Evolutionary conservation across 1,284 basidiomycete genomes (phyloP).

Genomic region (Lentinula novae-zelandiae): DNA sequence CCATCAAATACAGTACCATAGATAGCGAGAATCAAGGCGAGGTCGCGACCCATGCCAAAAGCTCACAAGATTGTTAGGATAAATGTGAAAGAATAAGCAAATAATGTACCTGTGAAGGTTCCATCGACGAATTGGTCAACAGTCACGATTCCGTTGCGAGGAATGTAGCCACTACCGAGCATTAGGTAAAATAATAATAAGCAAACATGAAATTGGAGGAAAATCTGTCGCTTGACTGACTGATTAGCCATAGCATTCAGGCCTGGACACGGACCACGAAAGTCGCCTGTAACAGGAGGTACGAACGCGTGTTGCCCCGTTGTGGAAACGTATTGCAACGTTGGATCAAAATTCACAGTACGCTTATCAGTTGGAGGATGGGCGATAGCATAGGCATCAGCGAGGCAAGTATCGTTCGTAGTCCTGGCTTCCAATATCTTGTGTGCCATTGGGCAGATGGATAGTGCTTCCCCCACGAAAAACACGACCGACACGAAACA

Average conservation of each 20-base stretch:
- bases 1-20: background rate
- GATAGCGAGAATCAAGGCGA: background rate
- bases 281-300: background rate
- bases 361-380: background rate
- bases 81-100: too few relatives aligned
- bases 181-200: too few relatives aligned
- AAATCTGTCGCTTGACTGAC: background rate
- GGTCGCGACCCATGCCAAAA: background rate
- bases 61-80: background rate
- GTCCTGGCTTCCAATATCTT: background rate
- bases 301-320: background rate
- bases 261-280: conserved; percentile 4
- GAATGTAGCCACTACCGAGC: background rate
- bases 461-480: background rate
- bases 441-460: background rate
- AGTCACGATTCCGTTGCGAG: background rate
- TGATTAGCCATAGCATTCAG: background rate
- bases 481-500: background rate
- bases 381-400: background rate
- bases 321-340: background rate
- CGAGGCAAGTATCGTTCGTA: background rate
- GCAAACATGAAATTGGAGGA: background rate
- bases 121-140: background rate
- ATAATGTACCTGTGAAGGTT: background rate
- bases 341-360: background rate